Base-by-base conservation (phyloP, 1,284 basidiomycete genomes). In the Malassezia equina region DNA sequence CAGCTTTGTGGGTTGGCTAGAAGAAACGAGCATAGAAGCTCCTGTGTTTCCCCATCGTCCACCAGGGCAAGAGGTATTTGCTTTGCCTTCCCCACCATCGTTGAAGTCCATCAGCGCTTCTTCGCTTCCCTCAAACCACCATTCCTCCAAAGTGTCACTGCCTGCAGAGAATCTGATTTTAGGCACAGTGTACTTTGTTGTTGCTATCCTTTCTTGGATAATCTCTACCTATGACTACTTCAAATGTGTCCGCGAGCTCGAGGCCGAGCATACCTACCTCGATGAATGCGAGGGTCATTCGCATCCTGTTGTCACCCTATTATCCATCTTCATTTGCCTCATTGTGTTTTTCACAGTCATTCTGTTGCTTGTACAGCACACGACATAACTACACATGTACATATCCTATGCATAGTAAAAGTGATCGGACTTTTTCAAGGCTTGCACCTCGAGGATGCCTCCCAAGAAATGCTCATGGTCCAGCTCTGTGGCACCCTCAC, bases 401-500 rank as follows among this genome's bases (percentile, higher is more conserved):
- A 42, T 29, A 13, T 19, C 7, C 41, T 59, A 61, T 17, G 50
- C 51, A 55, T 67, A 67, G 60, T 70, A 70, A 52, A 68, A 71
- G 59, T 70, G 64, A 24, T 70, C 68, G 34, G 70, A 71, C 65
- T 71, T 71, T 63, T 74, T 74, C 60, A 73, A 71, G 5, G 72
- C 70, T 58, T 74, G 72, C 4, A 74, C 72, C 61, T 74, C 72
- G 47, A 71, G 61, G 42, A 74, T 74, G 17, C 72, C 72, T 19
- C 70, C 70, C 31, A 69, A 62, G 63, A 72, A 74, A 58, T 74
- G 72, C 59, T 74, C 72, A 43, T 74, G 72, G 44, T 72, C 65
- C 24, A 74, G 55, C 43, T 67, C 63, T n/a, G 83, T 83, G 15
- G 90, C 89, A 42, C 91, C 91, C 75, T 96, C 91, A 62, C 93